These are phyloP conservation scores for Apium graveolens DNA, from an alignment of 129 eudicot species.

Conservation along the genomic window DNA sequence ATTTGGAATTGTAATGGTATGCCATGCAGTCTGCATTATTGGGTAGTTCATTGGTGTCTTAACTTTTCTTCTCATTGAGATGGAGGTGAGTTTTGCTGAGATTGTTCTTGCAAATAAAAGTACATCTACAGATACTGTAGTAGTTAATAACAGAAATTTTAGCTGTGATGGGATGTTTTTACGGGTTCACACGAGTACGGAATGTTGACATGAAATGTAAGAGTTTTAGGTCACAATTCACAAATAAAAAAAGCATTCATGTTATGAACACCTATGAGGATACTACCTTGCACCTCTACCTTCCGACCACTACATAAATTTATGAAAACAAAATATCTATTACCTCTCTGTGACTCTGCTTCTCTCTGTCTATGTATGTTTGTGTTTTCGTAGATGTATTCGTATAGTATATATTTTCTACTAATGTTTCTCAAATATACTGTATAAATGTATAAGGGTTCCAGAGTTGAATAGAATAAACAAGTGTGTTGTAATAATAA, in stretches of 20 bases:
- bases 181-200: constrained; percentile 4
- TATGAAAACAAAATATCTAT: background rate
- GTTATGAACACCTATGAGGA: constrained; percentile 2
- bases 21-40: constrained; percentile 6
- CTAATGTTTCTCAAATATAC: background rate
- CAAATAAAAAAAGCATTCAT: background rate
- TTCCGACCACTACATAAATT: constrained; percentile 7
- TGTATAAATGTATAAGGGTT: background rate
- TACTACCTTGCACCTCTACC: constrained; percentile 9
- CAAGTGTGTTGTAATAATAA: background rate
- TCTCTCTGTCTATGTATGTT: background rate
- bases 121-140: background rate
- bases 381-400: background rate
- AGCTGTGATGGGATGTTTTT: background rate
- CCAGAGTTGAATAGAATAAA: background rate
- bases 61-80: background rate
- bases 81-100: background rate
- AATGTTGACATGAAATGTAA: background rate
- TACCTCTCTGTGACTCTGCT: background rate
- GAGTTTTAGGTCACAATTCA: background rate
- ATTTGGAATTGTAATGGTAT: background rate
- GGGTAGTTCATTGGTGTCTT: background rate
- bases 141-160: background rate
- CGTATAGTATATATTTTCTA: background rate
- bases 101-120: background rate